These are phyloP conservation scores for Nepenthes alata DNA, from an alignment of 179 eudicot genomes.

Conservation along the genomic window DNA sequence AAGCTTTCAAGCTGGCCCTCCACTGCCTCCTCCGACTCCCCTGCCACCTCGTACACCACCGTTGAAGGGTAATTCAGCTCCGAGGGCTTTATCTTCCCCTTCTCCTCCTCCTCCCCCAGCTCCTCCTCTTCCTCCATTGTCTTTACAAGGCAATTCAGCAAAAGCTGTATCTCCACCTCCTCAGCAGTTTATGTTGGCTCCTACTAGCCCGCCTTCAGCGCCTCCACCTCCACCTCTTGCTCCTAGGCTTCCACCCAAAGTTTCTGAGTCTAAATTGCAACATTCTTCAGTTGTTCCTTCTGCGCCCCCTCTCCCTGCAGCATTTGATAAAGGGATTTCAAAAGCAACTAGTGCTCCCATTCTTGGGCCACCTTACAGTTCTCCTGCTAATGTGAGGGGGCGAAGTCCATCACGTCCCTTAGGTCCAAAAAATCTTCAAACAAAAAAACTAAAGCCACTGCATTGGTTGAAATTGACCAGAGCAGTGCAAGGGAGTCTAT, in stretches of 20 bases:
- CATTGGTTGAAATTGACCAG: constrained; percentile 37
- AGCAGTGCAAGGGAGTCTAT: constrained; percentile 36
- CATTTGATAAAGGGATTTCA: constrained; percentile 16
- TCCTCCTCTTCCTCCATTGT: constrained; percentile 6
- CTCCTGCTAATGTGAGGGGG: constrained; percentile 30
- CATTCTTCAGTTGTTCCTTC: constrained; percentile 19
- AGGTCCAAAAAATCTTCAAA: constrained; percentile 33
- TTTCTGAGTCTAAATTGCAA: constrained; percentile 3
- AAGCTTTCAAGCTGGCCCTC: too few relatives aligned
- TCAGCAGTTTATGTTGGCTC: constrained; percentile 11
- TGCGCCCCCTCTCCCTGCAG: constrained; percentile 46
- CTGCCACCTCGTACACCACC: constrained; percentile 5
- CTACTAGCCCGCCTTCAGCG: constrained; percentile 10
- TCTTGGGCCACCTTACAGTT: constrained; percentile 33
- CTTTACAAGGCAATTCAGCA: constrained; percentile 7
- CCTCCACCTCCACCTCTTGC: constrained; percentile 30
- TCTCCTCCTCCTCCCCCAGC: constrained; percentile 19
- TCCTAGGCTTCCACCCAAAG: constrained; percentile 8
- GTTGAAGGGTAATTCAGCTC: constrained; percentile 10
- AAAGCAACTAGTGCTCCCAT: constrained; percentile 14
- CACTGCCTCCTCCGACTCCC: constrained; percentile 6
- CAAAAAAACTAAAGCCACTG: constrained; percentile 41
- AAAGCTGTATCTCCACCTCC: constrained; percentile 14
- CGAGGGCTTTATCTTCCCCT: constrained; percentile 8
- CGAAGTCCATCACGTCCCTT: constrained; percentile 25